Evolutionary conservation across 768 basidiomycete species (phyloP).

Genomic region (Piloderma croceum): DNA sequence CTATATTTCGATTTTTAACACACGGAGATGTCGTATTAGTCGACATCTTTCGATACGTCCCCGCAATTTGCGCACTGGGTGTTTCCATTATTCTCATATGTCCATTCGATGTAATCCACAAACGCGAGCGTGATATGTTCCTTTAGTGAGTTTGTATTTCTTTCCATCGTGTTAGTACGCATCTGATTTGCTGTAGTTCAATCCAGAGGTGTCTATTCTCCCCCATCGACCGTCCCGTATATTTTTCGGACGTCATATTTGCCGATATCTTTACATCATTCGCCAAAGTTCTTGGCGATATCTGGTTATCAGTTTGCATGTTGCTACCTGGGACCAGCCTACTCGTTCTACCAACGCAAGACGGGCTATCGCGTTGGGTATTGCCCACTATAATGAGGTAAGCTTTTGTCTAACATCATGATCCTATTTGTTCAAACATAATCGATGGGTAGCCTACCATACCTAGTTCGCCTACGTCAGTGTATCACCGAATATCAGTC

Average conservation of each 20-base stretch:
- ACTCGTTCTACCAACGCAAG: conserved; percentile 52
- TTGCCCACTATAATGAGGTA: conserved; percentile 87
- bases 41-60: conserved; percentile 73
- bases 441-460: conserved; percentile 61
- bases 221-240: conserved; percentile 52
- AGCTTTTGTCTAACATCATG: conserved; percentile 12
- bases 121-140: conserved; percentile 71
- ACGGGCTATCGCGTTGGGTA: conserved; percentile 67
- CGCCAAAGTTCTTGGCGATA: conserved; percentile 92
- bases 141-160: conserved; percentile 53
- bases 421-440: conserved; percentile 6
- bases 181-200: conserved; percentile 40
- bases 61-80: conserved; percentile 58
- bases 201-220: conserved; percentile 71
- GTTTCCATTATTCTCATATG: conserved; percentile 53
- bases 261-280: conserved; percentile 96
- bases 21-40: conserved; percentile 52
- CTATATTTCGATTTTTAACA: conserved; percentile 56
- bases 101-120: conserved; percentile 64
- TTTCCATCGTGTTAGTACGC: conserved; percentile 3
- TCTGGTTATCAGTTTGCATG: conserved; percentile 86
- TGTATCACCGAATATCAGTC: conserved; percentile 80
- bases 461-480: conserved; percentile 88
- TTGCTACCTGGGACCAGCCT: conserved; percentile 81
- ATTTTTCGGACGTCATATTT: conserved; percentile 89